Percentiles rank a stretch among this genome's conserved stretches.
These are phyloP conservation scores for Fraxinus platypoda DNA, from an alignment of 305 asterid species.

Conservation along the genomic window DNA sequence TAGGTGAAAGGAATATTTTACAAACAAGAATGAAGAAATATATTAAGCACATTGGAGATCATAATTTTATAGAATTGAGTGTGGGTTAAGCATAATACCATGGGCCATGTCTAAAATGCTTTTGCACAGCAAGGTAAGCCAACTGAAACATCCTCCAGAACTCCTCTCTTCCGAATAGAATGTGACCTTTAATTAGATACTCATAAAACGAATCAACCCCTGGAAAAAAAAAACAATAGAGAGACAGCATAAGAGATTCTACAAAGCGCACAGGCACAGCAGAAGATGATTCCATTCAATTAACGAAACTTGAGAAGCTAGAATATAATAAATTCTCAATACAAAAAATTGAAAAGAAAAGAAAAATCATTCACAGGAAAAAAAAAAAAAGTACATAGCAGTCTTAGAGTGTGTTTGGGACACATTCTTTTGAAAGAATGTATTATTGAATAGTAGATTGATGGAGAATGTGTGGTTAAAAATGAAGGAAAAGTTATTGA, in stretches of 20 bases:
- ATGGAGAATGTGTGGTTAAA: too few species aligned
- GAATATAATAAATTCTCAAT: not conserved
- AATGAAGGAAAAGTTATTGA: too few species aligned
- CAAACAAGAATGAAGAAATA: conserved; percentile 20
- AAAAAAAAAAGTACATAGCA: not conserved
- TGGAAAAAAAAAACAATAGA: conserved; percentile 32
- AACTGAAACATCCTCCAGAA: conserved; percentile 93
- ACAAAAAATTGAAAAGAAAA: not conserved
- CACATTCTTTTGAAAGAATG: too few species aligned
- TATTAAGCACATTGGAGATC: not conserved
- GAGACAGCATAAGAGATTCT: conserved; percentile 16
- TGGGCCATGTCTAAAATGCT: conserved; percentile 82
- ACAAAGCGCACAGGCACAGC: not conserved
- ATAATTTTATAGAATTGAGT: not conserved
- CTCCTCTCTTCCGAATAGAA: conserved; percentile 93
- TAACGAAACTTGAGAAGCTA: not conserved
- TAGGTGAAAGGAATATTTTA: conserved; percentile 8
- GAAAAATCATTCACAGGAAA: not conserved
- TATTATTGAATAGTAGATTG: too few species aligned
- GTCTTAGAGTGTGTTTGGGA: too few species aligned
- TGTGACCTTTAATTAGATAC: conserved; percentile 83
- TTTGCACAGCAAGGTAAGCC: conserved; percentile 86
- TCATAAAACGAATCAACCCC: conserved; percentile 98
- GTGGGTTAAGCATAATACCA: conserved; percentile 49
- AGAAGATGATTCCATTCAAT: not conserved